Evolutionary conservation across 345 rosid genomes (phyloP).

Genomic region (Barbarea vulgaris): DNA sequence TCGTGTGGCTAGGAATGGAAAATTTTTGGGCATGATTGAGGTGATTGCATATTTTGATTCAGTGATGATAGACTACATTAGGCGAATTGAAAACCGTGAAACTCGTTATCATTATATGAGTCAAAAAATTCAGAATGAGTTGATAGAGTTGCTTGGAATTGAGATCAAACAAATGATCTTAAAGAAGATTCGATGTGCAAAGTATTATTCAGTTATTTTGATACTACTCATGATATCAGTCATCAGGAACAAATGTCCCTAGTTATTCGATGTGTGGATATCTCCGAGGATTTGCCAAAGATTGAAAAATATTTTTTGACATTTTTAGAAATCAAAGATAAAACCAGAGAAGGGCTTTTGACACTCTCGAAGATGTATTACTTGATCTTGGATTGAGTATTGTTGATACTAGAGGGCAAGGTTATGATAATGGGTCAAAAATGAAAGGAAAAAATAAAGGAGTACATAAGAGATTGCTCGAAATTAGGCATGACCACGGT

Average conservation of each 20-base stretch:
- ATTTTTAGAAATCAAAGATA: too few relatives aligned
- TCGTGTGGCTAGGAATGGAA: background rate
- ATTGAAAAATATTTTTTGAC: too few relatives aligned
- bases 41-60: background rate
- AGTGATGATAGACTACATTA: too few relatives aligned
- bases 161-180: background rate
- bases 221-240: background rate
- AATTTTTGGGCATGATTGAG: background rate
- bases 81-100: too few relatives aligned
- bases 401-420: too few relatives aligned
- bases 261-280: too few relatives aligned
- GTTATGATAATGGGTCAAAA: too few relatives aligned
- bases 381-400: too few relatives aligned
- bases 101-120: background rate
- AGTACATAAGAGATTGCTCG: background rate
- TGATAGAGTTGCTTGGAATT: background rate
- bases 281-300: too few relatives aligned
- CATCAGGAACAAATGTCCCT: background rate
- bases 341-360: too few relatives aligned
- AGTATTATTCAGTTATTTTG: background rate
- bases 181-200: background rate
- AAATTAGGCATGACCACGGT: too few relatives aligned
- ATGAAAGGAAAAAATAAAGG: background rate
- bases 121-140: background rate
- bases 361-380: too few relatives aligned